Conservation (phyloP, 306 rosid genomes). For the Prinsepia uniflora region DNA sequence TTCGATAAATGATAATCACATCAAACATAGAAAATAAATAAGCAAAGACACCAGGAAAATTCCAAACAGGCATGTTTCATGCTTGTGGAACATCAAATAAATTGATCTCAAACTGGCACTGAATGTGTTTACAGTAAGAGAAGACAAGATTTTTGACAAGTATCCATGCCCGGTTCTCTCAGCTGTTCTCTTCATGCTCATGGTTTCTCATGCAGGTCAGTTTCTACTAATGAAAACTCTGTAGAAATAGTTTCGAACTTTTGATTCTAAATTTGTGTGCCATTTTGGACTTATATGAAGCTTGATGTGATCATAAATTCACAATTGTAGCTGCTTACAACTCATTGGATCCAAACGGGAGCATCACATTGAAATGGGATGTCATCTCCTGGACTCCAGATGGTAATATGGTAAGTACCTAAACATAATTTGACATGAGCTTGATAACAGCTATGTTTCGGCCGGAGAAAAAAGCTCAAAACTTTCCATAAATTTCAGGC, state of each 20-base stretch:
- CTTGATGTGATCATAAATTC: no score
- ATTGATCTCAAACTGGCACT: neutral
- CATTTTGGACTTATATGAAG: no score
- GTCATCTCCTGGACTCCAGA: conserved; percentile 62
- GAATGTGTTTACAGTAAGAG: neutral
- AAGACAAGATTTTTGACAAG: conserved; percentile 6
- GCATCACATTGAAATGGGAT: conserved; percentile 71
- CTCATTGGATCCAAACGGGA: conserved; percentile 65
- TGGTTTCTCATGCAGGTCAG: conserved; percentile 46
- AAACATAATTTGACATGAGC: neutral
- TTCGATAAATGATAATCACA: neutral
- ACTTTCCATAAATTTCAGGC: neutral
- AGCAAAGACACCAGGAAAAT: neutral
- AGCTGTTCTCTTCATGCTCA: conserved; percentile 28
- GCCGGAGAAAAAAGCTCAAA: no score
- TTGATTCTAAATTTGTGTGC: neutral
- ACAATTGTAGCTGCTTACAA: conserved; percentile 44
- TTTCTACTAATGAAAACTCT: neutral
- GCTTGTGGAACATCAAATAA: neutral
- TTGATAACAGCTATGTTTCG: neutral
- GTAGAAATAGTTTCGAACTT: neutral
- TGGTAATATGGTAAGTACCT: conserved; percentile 49
- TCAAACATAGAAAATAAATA: neutral
- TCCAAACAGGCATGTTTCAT: neutral
- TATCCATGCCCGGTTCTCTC: conserved; percentile 8